A percentile compares a stretch with the other conserved stretches of the same genome.
Conservation (phyloP, 176 grass and related monocot species). For the Raddia guianensis region DNA sequence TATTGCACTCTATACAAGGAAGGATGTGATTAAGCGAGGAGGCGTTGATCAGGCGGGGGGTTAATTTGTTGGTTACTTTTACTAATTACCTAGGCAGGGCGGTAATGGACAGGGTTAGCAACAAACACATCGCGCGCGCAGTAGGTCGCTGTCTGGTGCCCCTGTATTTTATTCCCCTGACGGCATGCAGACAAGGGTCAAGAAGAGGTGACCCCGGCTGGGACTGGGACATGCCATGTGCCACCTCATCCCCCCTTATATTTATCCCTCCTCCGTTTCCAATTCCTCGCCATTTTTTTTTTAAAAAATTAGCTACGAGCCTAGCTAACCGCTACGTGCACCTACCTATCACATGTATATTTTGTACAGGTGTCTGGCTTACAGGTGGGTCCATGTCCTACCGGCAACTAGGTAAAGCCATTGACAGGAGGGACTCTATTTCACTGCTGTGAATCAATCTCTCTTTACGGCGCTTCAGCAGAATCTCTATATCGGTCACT, state of each 20-base stretch:
- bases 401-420: not conserved
- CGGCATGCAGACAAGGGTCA: conserved; percentile 44
- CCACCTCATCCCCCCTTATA: conserved; percentile 32
- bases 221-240: conserved; percentile 43
- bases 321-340: not conserved
- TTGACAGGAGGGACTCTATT: too few relatives aligned
- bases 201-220: conserved; percentile 19
- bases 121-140: not conserved
- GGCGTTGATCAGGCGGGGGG: not conserved
- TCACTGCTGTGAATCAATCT: too few relatives aligned
- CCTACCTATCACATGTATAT: too few relatives aligned
- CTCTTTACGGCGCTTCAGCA: too few relatives aligned
- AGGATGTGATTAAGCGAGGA: not conserved
- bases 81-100: not conserved
- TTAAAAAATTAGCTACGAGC: not conserved
- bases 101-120: not conserved
- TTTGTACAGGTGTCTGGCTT: not conserved
- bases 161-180: conserved; percentile 16
- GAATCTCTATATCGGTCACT: too few relatives aligned
- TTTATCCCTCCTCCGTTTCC: not conserved
- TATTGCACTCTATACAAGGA: not conserved
- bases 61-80: not conserved
- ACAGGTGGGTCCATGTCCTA: not conserved
- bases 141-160: conserved; percentile 28
- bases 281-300: not conserved